Conservation (phyloP, 306 rosid genomes). For the Vigna trinervia region DNA sequence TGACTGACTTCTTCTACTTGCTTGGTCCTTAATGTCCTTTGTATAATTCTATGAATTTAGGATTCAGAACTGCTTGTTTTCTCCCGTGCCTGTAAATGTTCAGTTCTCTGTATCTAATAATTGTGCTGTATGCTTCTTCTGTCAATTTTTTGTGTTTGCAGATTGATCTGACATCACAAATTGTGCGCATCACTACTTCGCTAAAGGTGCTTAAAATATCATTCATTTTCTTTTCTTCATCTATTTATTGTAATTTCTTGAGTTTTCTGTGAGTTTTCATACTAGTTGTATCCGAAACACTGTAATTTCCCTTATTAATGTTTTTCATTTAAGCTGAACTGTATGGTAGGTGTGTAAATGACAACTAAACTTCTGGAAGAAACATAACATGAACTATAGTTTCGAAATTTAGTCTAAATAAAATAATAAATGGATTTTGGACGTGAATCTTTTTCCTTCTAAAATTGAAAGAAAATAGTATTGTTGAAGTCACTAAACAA, state of each 20-base stretch:
- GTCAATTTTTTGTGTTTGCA: conserved; percentile 47
- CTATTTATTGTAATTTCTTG: not conserved
- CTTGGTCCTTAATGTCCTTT: not conserved
- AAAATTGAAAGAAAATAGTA: conserved; percentile 17
- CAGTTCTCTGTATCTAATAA: not conserved
- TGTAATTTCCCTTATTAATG: not conserved
- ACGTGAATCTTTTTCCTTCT: not conserved
- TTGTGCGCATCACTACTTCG: conserved; percentile 76
- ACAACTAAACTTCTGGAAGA: conserved; percentile 31
- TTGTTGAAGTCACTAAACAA: not conserved
- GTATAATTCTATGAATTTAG: not conserved
- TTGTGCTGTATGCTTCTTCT: conserved; percentile 35
- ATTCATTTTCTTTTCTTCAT: not conserved
- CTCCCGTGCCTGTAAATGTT: not conserved
- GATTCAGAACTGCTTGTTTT: not conserved
- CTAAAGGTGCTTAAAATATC: conserved; percentile 63
- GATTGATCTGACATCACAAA: conserved; percentile 92
- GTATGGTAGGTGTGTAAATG: conserved; percentile 6
- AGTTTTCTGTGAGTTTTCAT: conserved; percentile 25
- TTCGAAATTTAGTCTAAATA: conserved; percentile 12
- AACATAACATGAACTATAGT: conserved; percentile 3
- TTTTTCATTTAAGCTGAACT: conserved; percentile 10
- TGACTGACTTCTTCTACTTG: conserved; percentile 12
- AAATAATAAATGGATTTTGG: conserved; percentile 19
- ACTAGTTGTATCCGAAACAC: conserved; percentile 18